These are phyloP conservation scores for Aspergillus costaricaensis DNA, from an alignment of 2,329 filamentous ascomycete genomes.

Conservation along the genomic window DNA sequence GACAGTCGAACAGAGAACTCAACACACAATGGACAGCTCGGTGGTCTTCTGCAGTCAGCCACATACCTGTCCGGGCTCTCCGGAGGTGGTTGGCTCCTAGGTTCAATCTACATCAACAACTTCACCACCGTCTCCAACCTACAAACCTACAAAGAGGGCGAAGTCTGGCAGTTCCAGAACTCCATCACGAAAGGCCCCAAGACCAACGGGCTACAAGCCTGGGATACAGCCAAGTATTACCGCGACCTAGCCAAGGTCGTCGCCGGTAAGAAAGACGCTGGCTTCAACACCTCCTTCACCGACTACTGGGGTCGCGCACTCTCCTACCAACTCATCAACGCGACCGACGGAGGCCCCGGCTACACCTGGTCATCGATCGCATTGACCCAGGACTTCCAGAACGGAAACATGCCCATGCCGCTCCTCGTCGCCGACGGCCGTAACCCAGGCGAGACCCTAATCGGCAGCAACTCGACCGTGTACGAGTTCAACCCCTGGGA, in stretches of 20 bases:
- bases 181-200: conserved; percentile 62
- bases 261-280: conserved; percentile 61
- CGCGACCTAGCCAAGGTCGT: conserved; percentile 61
- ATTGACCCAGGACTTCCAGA: conserved; percentile 60
- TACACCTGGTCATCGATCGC: conserved; percentile 84
- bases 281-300: conserved; percentile 71
- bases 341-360: conserved; percentile 68
- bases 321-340: conserved; percentile 83
- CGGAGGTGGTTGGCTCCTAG: conserved; percentile 82
- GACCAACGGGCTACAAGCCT: conserved; percentile 45
- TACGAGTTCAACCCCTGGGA: conserved; percentile 80
- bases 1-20: conserved; percentile 69
- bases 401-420: conserved; percentile 68
- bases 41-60: conserved; percentile 76
- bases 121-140: conserved; percentile 65
- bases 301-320: conserved; percentile 86
- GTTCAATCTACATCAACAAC: conserved; percentile 76
- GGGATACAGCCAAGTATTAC: conserved; percentile 63
- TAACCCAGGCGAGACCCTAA: conserved; percentile 59
- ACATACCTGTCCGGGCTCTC: conserved; percentile 82
- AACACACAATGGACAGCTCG: conserved; percentile 67
- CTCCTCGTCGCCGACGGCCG: conserved; percentile 72
- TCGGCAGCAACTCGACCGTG: conserved; percentile 71
- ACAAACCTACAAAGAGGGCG: conserved; percentile 27
- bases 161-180: conserved; percentile 65